These are phyloP conservation scores for Neurospora sublineolata DNA, from an alignment of 495 filamentous ascomycete species.

Conservation along the genomic window DNA sequence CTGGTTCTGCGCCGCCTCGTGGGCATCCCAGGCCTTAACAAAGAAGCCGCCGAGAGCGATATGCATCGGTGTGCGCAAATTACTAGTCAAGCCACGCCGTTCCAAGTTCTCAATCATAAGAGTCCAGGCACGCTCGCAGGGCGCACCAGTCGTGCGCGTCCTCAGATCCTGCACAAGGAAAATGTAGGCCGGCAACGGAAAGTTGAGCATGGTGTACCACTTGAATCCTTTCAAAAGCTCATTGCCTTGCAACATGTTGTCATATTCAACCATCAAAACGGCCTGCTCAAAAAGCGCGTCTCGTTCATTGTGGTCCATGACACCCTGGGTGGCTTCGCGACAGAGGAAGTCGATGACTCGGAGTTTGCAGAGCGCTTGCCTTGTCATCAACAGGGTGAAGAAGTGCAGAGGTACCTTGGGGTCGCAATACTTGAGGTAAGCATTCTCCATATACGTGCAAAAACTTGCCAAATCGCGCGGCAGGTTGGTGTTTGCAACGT, in stretches of 20 bases:
- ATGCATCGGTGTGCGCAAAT: slow-evolving; percentile 38
- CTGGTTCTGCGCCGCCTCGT: slow-evolving; percentile 30
- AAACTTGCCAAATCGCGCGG: slow-evolving; percentile 43
- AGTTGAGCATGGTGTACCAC: slow-evolving; percentile 43
- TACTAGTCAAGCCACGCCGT: slow-evolving; percentile 25
- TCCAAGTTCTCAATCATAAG: slow-evolving; percentile 39
- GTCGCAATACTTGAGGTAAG: slow-evolving; percentile 50
- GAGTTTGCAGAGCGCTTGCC: slow-evolving; percentile 37
- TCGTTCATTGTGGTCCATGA: slow-evolving; percentile 27
- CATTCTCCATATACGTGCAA: slow-evolving; percentile 44
- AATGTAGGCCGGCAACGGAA: slow-evolving; percentile 43
- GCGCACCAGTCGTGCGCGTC: slow-evolving; percentile 32
- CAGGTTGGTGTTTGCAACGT: slow-evolving; percentile 33
- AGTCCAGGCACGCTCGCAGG: slow-evolving; percentile 43
- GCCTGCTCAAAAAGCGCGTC: slow-evolving; percentile 36
- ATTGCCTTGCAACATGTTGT: slow-evolving; percentile 36
- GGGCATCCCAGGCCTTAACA: slow-evolving; percentile 44
- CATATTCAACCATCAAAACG: slow-evolving; percentile 40
- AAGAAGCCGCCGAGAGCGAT: slow-evolving; percentile 38
- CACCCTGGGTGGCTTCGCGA: slow-evolving; percentile 11
- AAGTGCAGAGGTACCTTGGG: slow-evolving; percentile 47
- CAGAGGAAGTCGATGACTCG: slow-evolving; percentile 27
- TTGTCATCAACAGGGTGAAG: slow-evolving; percentile 39
- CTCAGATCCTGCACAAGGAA: slow-evolving; percentile 40
- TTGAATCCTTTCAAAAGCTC: slow-evolving; percentile 35